Base-by-base conservation (phyloP, 495 filamentous ascomycete species). In the Staphylotrichum longicolle region DNA sequence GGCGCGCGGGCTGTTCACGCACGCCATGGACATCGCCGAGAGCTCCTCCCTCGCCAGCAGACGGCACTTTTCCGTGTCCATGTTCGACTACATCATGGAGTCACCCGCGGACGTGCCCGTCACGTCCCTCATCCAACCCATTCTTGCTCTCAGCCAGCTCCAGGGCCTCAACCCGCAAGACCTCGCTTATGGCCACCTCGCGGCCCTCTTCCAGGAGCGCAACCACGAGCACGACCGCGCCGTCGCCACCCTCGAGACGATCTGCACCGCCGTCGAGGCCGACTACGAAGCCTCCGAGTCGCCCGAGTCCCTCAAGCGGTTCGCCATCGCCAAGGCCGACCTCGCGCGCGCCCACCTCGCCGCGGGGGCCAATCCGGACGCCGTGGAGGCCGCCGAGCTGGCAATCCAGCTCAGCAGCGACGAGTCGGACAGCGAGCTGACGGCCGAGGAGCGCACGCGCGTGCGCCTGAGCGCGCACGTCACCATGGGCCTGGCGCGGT, bases 21-120 rank as follows among this genome's bases (percentile, higher is more conserved):
- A 99, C 74, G 92, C 93, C 5, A 93, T 95, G 76, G 94, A 96
- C 63, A 96, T 99, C 56, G 84, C 91, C 0, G 86, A 88, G 49
- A 87, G 89, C 3, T 87, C 89, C 5, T 86, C 86, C 5, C 73
- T 82, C 8, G 70, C 92, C 20, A 80, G 87, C 6, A 90, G 91
- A 74, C 82, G 86, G 45, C 88, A 89, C 70, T 97, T 91, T 66
- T 78, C 89, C 0, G 76, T 86, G 7, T 90, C 88, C 14, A 76
- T 87, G 10, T 97, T 98, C 66, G 93, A 96, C 70, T 77, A 89
- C 66, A 78, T 95, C 6, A 66, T 90, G 4, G 71, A 80, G 3
- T 80, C 82, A 14, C 70, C 81, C 8, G 67, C 78, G 0, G 73
- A 75, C n/a, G 77, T 85, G 1, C 85, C 83, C 62, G 85, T 89